phyloP scores from a whole-genome alignment of 495 filamentous ascomycete species.

The Aspergillus mulundensis region DNA sequence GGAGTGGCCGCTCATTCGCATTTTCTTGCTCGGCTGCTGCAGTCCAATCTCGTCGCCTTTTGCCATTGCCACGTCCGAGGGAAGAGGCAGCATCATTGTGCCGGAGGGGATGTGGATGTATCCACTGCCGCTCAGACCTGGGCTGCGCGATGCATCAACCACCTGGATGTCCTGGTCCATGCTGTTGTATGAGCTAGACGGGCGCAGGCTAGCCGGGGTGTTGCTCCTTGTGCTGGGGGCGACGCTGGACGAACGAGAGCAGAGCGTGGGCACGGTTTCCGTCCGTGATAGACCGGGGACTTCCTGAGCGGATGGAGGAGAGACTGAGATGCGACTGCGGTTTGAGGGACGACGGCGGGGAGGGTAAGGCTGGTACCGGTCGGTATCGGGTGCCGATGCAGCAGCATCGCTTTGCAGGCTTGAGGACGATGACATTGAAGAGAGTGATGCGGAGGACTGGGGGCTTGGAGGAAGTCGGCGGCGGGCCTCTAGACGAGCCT shows the following conservation, averaged over 20 bases:
- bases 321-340: conserved; percentile 39
- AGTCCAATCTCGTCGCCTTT: conserved; percentile 24
- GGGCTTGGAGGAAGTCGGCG: conserved; percentile 36
- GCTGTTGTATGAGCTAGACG: conserved; percentile 34
- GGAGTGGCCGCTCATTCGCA: conserved; percentile 28
- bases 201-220: conserved; percentile 41
- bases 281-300: conserved; percentile 45
- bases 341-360: conserved; percentile 36
- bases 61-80: conserved; percentile 21
- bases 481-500: conserved; percentile 28
- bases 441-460: conserved; percentile 26
- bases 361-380: conserved; percentile 36
- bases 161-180: conserved; percentile 33
- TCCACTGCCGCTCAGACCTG: conserved; percentile 31
- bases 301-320: conserved; percentile 47
- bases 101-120: conserved; percentile 28
- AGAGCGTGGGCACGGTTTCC: conserved; percentile 40
- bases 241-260: conserved; percentile 48
- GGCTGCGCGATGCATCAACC: conserved; percentile 32
- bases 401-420: conserved; percentile 24
- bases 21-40: conserved; percentile 42
- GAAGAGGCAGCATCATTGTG: neutral
- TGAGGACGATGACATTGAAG: conserved; percentile 18
- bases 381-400: conserved; percentile 26
- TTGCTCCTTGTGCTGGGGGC: conserved; percentile 37